A percentile compares a stretch with the other conserved stretches of the same genome.
These are phyloP conservation scores for Ogataea paraovalis DNA, from an alignment of 805 yeast genomes.

Conservation along the genomic window DNA sequence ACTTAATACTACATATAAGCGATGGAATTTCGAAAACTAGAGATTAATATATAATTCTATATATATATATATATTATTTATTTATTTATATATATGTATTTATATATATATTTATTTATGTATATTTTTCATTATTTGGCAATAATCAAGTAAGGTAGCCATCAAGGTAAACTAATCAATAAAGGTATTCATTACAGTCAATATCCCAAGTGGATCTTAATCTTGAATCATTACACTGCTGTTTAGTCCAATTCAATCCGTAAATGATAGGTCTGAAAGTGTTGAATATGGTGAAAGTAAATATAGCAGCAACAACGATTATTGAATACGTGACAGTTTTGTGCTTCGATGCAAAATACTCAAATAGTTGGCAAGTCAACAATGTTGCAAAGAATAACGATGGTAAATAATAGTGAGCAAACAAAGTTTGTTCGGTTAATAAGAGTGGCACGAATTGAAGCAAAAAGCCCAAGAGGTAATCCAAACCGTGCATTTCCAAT, in stretches of 20 bases:
- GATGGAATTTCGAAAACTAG: slow-evolving; percentile 47
- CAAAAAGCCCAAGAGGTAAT: slow-evolving; percentile 52
- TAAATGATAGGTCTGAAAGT: slow-evolving; percentile 41
- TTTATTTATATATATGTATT: background rate
- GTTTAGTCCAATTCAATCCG: slow-evolving; percentile 43
- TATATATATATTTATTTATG: background rate
- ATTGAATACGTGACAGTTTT: slow-evolving; percentile 26
- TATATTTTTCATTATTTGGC: no score
- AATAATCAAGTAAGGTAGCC: no score
- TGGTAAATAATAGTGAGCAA: slow-evolving; percentile 44
- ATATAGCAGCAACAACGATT: slow-evolving; percentile 17
- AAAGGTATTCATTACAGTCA: slow-evolving; percentile 33
- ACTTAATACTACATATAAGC: slow-evolving; percentile 57
- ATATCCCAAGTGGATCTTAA: slow-evolving; percentile 42
- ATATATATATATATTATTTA: background rate
- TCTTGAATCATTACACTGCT: slow-evolving; percentile 34
- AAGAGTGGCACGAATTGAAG: slow-evolving; percentile 57
- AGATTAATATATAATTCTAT: background rate
- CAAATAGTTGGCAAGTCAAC: slow-evolving; percentile 40
- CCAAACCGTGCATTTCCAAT: slow-evolving; percentile 27
- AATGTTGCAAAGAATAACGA: slow-evolving; percentile 47
- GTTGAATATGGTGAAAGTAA: slow-evolving; percentile 27
- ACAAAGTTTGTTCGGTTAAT: slow-evolving; percentile 33
- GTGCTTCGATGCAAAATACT: slow-evolving; percentile 34
- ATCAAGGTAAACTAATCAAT: background rate